Conservation (phyloP, 2,329 filamentous ascomycete species). For the Botrytis porri region DNA sequence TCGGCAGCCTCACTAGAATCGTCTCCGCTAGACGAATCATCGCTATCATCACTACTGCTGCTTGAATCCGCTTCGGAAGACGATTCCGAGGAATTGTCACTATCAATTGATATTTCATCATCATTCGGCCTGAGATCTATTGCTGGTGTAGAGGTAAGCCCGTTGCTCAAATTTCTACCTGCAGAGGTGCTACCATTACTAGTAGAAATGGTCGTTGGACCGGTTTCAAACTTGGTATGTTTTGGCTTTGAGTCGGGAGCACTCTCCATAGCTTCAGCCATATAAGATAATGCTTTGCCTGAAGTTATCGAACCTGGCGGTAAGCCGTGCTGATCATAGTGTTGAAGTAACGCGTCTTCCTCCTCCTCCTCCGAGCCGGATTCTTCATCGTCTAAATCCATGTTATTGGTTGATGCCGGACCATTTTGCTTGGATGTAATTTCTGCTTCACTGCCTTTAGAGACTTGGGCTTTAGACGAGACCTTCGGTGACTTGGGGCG, state of each 20-base stretch:
- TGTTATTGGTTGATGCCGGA: not conserved
- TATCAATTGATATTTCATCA: conserved; percentile 21
- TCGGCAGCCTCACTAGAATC: conserved; percentile 25
- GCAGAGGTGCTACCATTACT: conserved; percentile 34
- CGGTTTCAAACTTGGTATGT: conserved; percentile 25
- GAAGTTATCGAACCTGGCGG: conserved; percentile 36
- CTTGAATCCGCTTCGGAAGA: conserved; percentile 21
- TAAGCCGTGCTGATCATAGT: conserved; percentile 37
- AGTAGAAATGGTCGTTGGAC: conserved; percentile 25
- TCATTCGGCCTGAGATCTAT: conserved; percentile 34
- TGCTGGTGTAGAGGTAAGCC: conserved; percentile 30
- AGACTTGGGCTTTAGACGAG: not conserved
- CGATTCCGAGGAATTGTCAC: conserved; percentile 20
- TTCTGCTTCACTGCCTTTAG: not conserved
- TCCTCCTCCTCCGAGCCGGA: conserved; percentile 34
- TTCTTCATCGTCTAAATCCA: conserved; percentile 26
- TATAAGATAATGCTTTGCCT: conserved; percentile 34
- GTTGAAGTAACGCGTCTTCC: conserved; percentile 34
- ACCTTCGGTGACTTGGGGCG: not conserved
- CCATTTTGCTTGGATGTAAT: conserved; percentile 3
- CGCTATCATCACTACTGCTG: conserved; percentile 19
- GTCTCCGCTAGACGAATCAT: conserved; percentile 21
- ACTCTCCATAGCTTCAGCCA: conserved; percentile 30
- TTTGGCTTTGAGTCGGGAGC: conserved; percentile 22
- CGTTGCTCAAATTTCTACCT: conserved; percentile 22